phyloP scores from a whole-genome alignment of 345 rosid genomes.

The Streptanthus diversifolius region DNA sequence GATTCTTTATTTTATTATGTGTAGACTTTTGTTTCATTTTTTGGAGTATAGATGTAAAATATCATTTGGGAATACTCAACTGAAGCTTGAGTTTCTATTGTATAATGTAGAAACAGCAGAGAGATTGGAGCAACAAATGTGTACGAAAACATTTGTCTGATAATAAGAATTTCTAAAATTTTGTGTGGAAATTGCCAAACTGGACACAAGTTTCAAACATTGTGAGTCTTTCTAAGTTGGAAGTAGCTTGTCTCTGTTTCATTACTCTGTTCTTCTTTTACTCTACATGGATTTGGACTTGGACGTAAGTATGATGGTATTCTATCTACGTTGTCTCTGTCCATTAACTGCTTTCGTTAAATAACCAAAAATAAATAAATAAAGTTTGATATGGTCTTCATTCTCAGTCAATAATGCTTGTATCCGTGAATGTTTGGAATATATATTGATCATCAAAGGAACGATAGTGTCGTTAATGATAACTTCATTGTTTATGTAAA shows the following conservation, averaged over 20 bases:
- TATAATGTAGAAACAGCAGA: slow-evolving; percentile 12
- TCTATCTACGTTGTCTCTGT: background rate
- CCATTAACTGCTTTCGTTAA: background rate
- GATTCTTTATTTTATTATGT: slow-evolving; percentile 26
- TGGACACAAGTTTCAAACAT: background rate
- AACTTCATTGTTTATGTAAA: background rate
- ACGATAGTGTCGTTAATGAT: background rate
- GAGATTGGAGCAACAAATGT: slow-evolving; percentile 4
- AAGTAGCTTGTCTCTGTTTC: background rate
- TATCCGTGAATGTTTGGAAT: background rate
- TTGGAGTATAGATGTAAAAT: slow-evolving; percentile 16
- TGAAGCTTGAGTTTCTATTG: background rate
- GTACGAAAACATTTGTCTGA: background rate
- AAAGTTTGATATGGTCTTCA: background rate
- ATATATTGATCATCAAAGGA: background rate
- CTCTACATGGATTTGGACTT: background rate
- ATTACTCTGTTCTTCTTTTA: background rate
- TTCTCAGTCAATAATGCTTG: background rate
- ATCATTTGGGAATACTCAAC: slow-evolving; percentile 18
- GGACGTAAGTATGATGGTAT: background rate
- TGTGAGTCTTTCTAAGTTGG: background rate
- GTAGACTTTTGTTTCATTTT: background rate
- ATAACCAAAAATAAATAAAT: no score
- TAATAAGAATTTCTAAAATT: background rate
- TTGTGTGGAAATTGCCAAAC: background rate